A percentile compares a stretch with the other conserved stretches of the same genome.
Conservation (phyloP, 148 eudicot genomes). For the Heliosperma pusillum region DNA sequence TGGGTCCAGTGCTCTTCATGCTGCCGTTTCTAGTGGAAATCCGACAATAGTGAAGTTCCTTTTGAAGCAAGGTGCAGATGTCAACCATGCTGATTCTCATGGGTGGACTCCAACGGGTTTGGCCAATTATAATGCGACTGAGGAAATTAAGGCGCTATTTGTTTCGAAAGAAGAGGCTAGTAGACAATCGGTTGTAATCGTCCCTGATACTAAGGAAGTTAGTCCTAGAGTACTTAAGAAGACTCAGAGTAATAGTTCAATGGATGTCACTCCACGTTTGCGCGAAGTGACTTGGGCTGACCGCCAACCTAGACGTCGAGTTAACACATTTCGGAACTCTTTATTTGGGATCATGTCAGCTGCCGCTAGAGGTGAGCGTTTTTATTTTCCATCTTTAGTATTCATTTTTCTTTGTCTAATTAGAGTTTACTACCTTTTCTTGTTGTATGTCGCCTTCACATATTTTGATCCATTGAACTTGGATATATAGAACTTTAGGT, state of each 20-base stretch:
- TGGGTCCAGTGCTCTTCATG: slow-evolving; percentile 63
- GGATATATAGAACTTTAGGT: too few relatives aligned
- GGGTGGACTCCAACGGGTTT: slow-evolving; percentile 59
- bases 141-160: slow-evolving; percentile 54
- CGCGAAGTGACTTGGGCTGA: slow-evolving; percentile 31
- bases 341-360: slow-evolving; percentile 61
- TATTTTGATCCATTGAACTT: too few relatives aligned
- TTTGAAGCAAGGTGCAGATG: slow-evolving; percentile 53
- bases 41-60: slow-evolving; percentile 53
- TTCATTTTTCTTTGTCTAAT: neutral
- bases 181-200: slow-evolving; percentile 12
- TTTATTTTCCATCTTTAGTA: neutral
- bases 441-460: too few relatives aligned
- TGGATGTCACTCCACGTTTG: slow-evolving; percentile 29
- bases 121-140: slow-evolving; percentile 47
- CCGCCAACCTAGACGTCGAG: slow-evolving; percentile 34
- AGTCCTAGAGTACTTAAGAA: slow-evolving; percentile 33
- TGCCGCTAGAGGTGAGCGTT: slow-evolving; percentile 42
- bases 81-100: slow-evolving; percentile 44
- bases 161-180: slow-evolving; percentile 24
- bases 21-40: slow-evolving; percentile 52
- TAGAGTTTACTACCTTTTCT: neutral
- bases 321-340: slow-evolving; percentile 50
- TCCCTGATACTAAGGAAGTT: slow-evolving; percentile 20
- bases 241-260: slow-evolving; percentile 40